phyloP scores from a whole-genome alignment of 2,329 filamentous ascomycete genomes.

The Colletotrichum filicis region DNA sequence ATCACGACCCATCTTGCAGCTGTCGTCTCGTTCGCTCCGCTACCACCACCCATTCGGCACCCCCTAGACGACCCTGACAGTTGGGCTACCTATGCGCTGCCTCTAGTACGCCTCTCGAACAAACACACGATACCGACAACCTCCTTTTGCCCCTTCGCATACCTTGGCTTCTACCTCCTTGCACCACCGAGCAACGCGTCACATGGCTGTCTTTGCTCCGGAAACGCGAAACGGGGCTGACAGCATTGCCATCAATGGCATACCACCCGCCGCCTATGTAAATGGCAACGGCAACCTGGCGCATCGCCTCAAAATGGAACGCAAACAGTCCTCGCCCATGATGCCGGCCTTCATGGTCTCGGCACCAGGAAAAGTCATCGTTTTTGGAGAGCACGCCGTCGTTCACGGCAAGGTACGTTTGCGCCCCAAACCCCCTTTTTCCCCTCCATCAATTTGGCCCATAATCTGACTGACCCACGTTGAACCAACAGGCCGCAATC shows the following conservation, averaged over 20 bases:
- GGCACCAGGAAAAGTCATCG: constrained; percentile 96
- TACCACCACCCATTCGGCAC: not conserved
- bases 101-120: constrained; percentile 5
- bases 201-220: constrained; percentile 41
- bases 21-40: constrained; percentile 20
- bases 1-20: constrained; percentile 15
- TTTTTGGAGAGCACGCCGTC: constrained; percentile 98
- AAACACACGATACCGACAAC: not conserved
- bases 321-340: constrained; percentile 73
- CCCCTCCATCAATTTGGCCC: not conserved
- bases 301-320: constrained; percentile 54
- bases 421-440: constrained; percentile 9
- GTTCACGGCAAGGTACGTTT: constrained; percentile 86
- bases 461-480: constrained; percentile 13
- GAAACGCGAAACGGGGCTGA: constrained; percentile 45
- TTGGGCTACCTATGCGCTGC: not conserved
- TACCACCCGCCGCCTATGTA: constrained; percentile 40
- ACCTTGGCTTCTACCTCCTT: constrained; percentile 37
- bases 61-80: constrained; percentile 12
- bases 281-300: constrained; percentile 49
- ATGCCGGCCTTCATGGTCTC: constrained; percentile 97
- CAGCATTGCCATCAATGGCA: constrained; percentile 39
- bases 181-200: constrained; percentile 33
- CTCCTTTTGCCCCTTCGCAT: constrained; percentile 27
- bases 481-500: constrained; percentile 76